Evolutionary conservation across 768 basidiomycete genomes (phyloP).

Genomic region (Serendipita sp.): DNA sequence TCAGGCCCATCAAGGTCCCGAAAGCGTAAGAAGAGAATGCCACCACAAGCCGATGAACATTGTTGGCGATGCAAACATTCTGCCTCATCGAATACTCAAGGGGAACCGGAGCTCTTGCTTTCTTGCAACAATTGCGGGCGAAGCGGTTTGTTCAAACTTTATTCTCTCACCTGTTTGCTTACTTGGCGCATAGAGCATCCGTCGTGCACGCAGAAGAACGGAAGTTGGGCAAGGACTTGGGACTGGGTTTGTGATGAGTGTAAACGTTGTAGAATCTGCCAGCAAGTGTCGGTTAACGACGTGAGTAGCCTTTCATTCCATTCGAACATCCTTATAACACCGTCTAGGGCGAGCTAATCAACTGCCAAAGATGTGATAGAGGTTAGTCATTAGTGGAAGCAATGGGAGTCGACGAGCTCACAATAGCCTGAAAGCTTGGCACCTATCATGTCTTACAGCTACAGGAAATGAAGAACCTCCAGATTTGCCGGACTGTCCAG

Average conservation of each 20-base stretch:
- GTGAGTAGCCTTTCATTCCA: not conserved
- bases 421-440: not conserved
- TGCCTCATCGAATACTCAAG: slow-evolving; percentile 39
- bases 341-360: not conserved
- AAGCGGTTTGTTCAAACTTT: slow-evolving; percentile 39
- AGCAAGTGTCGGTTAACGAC: not conserved
- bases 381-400: not conserved
- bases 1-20: not conserved
- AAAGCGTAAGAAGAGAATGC: slow-evolving; percentile 20
- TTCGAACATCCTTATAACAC: not conserved
- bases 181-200: slow-evolving; percentile 1
- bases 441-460: not conserved
- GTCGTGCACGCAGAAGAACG: not conserved
- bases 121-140: slow-evolving; percentile 71
- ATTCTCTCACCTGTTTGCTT: not conserved
- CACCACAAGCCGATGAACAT: slow-evolving; percentile 36
- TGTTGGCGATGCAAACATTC: slow-evolving; percentile 72
- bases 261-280: slow-evolving; percentile 5
- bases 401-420: not conserved
- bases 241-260: slow-evolving; percentile 8
- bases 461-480: not conserved
- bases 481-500: slow-evolving; percentile 2
- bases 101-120: slow-evolving; percentile 50
- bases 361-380: slow-evolving; percentile 7
- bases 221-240: not conserved